phyloP scores from a whole-genome alignment of 306 rosid genomes.

The Fragaria ananassa region DNA sequence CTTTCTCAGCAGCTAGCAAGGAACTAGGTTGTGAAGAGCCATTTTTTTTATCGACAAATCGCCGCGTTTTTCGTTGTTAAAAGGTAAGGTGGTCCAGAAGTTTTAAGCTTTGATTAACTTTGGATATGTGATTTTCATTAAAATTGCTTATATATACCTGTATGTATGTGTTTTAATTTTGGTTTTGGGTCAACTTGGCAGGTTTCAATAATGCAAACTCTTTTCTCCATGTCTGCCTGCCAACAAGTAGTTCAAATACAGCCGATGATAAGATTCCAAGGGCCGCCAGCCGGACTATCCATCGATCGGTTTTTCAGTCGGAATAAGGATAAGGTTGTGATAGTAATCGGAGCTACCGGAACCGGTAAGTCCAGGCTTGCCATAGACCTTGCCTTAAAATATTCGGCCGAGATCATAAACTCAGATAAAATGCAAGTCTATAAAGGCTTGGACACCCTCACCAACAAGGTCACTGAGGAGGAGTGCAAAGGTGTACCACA shows the following conservation, averaged over 20 bases:
- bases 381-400: slow-evolving; percentile 54
- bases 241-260: slow-evolving; percentile 39
- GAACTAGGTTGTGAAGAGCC: neutral
- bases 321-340: slow-evolving; percentile 51
- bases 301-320: slow-evolving; percentile 35
- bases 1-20: slow-evolving; percentile 5
- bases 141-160: neutral
- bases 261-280: slow-evolving; percentile 39
- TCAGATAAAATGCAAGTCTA: slow-evolving; percentile 80
- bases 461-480: slow-evolving; percentile 59
- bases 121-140: neutral
- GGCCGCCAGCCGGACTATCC: slow-evolving; percentile 20
- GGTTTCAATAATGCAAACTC: slow-evolving; percentile 29
- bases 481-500: slow-evolving; percentile 71
- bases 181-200: slow-evolving; percentile 32
- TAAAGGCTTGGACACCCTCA: slow-evolving; percentile 55
- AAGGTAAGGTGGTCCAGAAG: neutral
- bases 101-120: neutral
- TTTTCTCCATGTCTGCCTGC: slow-evolving; percentile 32
- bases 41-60: neutral
- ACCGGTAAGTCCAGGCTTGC: slow-evolving; percentile 72
- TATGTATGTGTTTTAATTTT: neutral
- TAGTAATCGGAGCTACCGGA: slow-evolving; percentile 79
- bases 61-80: neutral
- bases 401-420: slow-evolving; percentile 56